Evolutionary conservation across 75 land plant species (phyloP), one percentile per base, ranked within the genome.

Genomic region (Pinus taeda): DNA sequence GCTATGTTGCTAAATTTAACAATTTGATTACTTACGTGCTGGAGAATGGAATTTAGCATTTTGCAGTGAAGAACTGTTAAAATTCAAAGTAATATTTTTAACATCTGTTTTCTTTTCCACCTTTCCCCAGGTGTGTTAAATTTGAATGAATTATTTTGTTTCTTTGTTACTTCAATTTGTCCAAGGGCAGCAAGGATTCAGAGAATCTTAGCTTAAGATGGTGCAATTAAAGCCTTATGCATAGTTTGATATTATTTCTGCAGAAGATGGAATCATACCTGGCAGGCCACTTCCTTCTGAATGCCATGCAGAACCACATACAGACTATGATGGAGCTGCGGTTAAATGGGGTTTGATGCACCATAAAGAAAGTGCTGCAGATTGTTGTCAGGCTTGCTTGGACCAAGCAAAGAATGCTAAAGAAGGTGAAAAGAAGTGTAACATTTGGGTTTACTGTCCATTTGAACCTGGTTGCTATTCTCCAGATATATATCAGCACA

Each of bases 371-470:
- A 94, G 93, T 82, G 98, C 98, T 39, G 96, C 96, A 42, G 98
- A 95, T 53, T 95, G 98, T 80, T 95, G 98, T 71, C 85, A 93
- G 76, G 98, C 98, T 24, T 95, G 98, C 77, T 75, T 93, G 57
- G 92, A 91, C 78, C 98, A 95, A 73, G 95, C 98, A 12, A 92
- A 88, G 71, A 70, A 59, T 45, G 98, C 95, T 26, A 92, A 87
- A 77, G 86, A 88, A 9, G 91, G 90, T 53, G 90, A 92, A 78
- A 81, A 62, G 88, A 91, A 87, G 71, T 96, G 98, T 81, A 96
- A 95, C 29, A 87, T 95, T 70, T 95, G 98, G 98, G 98, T 95
- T 74, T 95, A 89, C 75, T 95, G 98, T 80, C 96, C 98, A 57
- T 83, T 86, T 11, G 96, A 93, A 80, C 75, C 70, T 33, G 98